These are phyloP conservation scores for Nidula niveotomentosa DNA, from an alignment of 1,284 basidiomycete species.

Conservation along the genomic window DNA sequence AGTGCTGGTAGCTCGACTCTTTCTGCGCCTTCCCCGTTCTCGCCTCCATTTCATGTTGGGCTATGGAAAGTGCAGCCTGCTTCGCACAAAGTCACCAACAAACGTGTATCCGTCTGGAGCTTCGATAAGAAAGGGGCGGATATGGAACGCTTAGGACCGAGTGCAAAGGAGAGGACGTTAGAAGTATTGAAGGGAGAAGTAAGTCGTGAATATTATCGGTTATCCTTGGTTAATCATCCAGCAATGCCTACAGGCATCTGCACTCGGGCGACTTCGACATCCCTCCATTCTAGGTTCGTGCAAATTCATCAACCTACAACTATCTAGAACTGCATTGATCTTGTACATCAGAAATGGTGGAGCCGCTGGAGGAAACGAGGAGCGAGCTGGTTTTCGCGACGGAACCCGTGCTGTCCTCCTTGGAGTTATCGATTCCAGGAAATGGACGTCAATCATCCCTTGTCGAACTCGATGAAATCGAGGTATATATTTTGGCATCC, in stretches of 20 bases:
- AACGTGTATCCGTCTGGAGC: conserved; percentile 88
- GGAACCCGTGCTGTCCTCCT: conserved; percentile 81
- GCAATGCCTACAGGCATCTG: conserved; percentile 63
- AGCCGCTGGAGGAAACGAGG: conserved; percentile 95
- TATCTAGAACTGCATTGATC: not conserved
- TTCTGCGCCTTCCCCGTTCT: conserved; percentile 39
- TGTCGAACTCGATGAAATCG: conserved; percentile 89
- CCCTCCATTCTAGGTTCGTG: conserved; percentile 83
- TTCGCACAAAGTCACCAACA: conserved; percentile 84
- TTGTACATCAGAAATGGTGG: conserved; percentile 81
- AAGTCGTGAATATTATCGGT: conserved; percentile 15
- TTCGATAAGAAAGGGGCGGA: conserved; percentile 83
- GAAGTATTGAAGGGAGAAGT: conserved; percentile 91
- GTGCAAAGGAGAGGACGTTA: conserved; percentile 70
- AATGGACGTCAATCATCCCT: conserved; percentile 51
- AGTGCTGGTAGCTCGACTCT: conserved; percentile 45
- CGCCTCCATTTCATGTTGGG: conserved; percentile 71
- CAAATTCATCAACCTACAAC: not conserved
- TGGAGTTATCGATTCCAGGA: conserved; percentile 73
- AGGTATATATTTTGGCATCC: conserved; percentile 45
- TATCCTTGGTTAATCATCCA: too few relatives aligned
- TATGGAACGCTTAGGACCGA: conserved; percentile 62
- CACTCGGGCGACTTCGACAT: conserved; percentile 86
- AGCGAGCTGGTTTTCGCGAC: conserved; percentile 92
- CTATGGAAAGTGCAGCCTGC: conserved; percentile 86